These are phyloP conservation scores for Neofusicoccum cordaticola DNA, from an alignment of 2,329 filamentous ascomycete species.

Conservation along the genomic window DNA sequence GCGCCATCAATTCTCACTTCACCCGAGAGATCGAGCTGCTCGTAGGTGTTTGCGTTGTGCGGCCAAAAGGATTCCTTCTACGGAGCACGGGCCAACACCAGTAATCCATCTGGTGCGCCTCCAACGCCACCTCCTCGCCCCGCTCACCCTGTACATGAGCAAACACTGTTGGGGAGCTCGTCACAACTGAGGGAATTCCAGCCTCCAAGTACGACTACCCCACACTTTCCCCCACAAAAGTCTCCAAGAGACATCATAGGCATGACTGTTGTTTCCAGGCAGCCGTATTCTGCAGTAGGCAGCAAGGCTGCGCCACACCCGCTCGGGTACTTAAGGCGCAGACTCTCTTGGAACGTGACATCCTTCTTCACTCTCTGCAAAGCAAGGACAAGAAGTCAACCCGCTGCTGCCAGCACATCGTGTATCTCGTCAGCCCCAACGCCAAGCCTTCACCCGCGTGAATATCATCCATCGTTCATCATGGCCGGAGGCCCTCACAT, in stretches of 20 bases:
- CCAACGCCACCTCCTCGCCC: background rate
- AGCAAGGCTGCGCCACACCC: background rate
- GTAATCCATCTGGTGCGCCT: too few relatives aligned
- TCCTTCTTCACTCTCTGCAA: too few relatives aligned
- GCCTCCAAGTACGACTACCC: too few relatives aligned
- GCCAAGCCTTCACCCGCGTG: too few relatives aligned
- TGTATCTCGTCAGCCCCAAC: background rate
- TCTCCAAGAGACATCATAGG: background rate
- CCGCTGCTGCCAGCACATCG: background rate
- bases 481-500: conserved; percentile 6
- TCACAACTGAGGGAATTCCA: too few relatives aligned
- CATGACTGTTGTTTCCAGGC: background rate
- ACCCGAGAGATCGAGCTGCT: too few relatives aligned
- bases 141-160: background rate
- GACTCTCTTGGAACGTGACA: background rate
- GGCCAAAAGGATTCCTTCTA: too few relatives aligned
- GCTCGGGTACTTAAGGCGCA: background rate
- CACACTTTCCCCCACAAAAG: too few relatives aligned
- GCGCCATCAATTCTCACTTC: too few relatives aligned
- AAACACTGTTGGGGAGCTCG: background rate
- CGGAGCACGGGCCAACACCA: too few relatives aligned
- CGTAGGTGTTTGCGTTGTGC: too few relatives aligned
- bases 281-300: background rate
- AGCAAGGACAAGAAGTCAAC: background rate
- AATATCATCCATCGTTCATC: background rate